phyloP scores from a whole-genome alignment of 148 eudicot genomes.

The Nyssa sinensis region DNA sequence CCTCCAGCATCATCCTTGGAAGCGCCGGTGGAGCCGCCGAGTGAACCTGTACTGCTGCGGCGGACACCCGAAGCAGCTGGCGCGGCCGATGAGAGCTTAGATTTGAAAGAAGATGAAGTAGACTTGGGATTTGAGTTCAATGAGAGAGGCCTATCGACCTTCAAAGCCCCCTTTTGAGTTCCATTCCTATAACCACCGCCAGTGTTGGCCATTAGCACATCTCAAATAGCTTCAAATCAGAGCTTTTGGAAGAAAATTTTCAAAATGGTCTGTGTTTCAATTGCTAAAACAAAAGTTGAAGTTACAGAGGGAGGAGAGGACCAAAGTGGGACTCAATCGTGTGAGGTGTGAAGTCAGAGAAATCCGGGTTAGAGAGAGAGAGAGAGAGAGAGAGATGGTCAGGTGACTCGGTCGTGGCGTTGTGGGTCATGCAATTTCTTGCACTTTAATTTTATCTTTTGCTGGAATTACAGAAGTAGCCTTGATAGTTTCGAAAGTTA shows the following conservation, averaged over 20 bases:
- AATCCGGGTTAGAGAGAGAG: too few relatives aligned
- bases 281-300: constrained; percentile 8
- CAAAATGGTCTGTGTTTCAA: too few relatives aligned
- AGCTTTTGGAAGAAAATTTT: too few relatives aligned
- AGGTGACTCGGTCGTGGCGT: constrained; percentile 7
- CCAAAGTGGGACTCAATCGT: background rate
- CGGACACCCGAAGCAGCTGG: constrained; percentile 41
- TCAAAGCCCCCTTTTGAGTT: constrained; percentile 18
- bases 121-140: constrained; percentile 34
- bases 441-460: background rate
- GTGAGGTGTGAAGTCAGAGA: background rate
- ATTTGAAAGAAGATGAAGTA: constrained; percentile 47
- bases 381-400: background rate
- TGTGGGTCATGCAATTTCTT: constrained; percentile 11
- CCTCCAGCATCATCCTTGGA: constrained; percentile 38
- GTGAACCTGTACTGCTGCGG: constrained; percentile 50
- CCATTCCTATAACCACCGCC: constrained; percentile 34
- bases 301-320: background rate
- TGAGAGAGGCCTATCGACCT: constrained; percentile 23
- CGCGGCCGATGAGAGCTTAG: constrained; percentile 42
- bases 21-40: constrained; percentile 22
- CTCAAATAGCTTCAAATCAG: background rate
- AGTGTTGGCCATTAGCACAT: constrained; percentile 27
- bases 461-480: background rate
- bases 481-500: background rate